A percentile compares a stretch with the other conserved stretches of the same genome.
Evolutionary conservation across 805 yeast genomes (phyloP).

Genomic region (Tetrapisispora fleetii): DNA sequence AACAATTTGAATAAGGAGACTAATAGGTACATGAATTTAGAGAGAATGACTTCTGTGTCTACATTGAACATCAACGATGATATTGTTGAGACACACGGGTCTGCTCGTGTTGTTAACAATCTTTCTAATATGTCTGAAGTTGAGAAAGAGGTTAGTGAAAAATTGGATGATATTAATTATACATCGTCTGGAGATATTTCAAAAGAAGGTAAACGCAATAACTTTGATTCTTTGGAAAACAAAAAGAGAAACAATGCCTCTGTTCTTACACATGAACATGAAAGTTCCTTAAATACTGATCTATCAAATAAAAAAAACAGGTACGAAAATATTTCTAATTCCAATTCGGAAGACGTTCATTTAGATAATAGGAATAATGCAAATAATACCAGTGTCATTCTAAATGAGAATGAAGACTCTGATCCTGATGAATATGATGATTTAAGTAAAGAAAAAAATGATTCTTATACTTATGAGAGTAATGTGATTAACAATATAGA

Average conservation of each 20-base stretch:
- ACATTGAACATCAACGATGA: background rate
- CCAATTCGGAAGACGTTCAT: background rate
- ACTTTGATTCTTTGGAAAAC: background rate
- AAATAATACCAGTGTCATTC: background rate
- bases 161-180: background rate
- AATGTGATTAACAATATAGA: conserved; percentile 10
- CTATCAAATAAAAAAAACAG: background rate
- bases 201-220: background rate
- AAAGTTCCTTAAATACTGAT: background rate
- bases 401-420: conserved; percentile 1
- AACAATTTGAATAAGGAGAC: background rate
- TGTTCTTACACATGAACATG: background rate
- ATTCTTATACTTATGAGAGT: conserved; percentile 5
- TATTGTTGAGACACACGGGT: background rate
- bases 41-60: background rate
- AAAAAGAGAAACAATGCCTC: background rate
- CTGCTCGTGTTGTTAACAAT: background rate
- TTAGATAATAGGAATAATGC: background rate
- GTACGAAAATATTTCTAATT: background rate
- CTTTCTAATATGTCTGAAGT: background rate
- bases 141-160: background rate
- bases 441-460: conserved; percentile 8
- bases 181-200: background rate
- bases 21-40: conserved; percentile 1
- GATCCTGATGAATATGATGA: conserved; percentile 12